These are phyloP conservation scores for Aspergillus sergii DNA, from an alignment of 2,329 filamentous ascomycete species.

Conservation along the genomic window DNA sequence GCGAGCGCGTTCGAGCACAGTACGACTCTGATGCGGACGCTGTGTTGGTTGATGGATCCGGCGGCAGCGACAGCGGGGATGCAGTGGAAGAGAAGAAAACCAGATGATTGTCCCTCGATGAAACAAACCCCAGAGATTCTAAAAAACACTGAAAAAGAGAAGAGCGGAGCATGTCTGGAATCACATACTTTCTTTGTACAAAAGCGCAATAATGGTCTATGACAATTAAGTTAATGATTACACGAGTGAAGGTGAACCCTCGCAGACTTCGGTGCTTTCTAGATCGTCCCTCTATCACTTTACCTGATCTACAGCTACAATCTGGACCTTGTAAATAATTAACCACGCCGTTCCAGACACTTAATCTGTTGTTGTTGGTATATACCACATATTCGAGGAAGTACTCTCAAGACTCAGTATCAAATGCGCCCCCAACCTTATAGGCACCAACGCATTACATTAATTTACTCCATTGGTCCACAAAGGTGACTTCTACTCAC, in stretches of 20 bases:
- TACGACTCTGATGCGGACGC: slow-evolving; percentile 16
- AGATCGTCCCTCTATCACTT: neutral
- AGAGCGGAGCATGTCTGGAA: neutral
- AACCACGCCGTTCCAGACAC: neutral
- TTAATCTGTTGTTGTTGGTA: neutral
- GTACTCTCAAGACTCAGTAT: too few relatives aligned
- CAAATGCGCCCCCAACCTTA: too few relatives aligned
- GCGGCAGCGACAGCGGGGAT: slow-evolving; percentile 8
- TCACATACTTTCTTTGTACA: neutral
- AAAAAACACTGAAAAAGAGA: neutral
- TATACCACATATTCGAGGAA: too few relatives aligned
- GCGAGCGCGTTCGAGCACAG: slow-evolving; percentile 19
- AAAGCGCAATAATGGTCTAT: neutral
- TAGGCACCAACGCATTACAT: too few relatives aligned
- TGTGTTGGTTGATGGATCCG: slow-evolving; percentile 8
- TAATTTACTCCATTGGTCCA: neutral
- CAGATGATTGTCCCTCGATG: neutral
- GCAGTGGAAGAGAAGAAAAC: slow-evolving; percentile 10
- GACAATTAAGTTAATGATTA: slow-evolving; percentile 4
- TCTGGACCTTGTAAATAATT: neutral
- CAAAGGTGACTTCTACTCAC: neutral
- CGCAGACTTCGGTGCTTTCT: neutral
- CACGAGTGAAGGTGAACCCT: neutral
- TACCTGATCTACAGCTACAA: neutral
- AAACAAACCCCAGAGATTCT: neutral